phyloP scores from a whole-genome alignment of 192 early-diverging fungal genomes.

The Mortierella hygrophila region DNA sequence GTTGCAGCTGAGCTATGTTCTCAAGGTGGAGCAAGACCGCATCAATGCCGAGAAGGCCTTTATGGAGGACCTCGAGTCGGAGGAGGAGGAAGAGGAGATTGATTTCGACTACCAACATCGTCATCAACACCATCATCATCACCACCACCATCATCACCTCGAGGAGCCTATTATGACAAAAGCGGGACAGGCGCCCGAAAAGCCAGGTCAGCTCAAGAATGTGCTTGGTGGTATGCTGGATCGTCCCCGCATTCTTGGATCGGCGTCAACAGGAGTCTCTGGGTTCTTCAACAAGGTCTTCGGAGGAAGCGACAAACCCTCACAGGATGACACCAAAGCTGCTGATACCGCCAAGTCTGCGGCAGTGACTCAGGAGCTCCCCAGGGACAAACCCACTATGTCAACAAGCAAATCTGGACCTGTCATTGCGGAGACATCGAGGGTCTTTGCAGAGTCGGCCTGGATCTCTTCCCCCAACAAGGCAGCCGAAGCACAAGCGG shows the following conservation, averaged over 20 bases:
- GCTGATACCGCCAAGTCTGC: not conserved
- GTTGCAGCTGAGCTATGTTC: constrained; percentile 70
- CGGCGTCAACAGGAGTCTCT: constrained; percentile 39
- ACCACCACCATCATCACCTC: not conserved
- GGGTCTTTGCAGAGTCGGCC: constrained; percentile 31
- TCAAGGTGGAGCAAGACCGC: constrained; percentile 65
- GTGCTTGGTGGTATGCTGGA: constrained; percentile 35
- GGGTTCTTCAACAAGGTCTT: constrained; percentile 56
- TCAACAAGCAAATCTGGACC: constrained; percentile 35
- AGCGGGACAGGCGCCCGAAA: not conserved
- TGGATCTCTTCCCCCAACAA: constrained; percentile 36
- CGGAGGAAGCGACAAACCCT: constrained; percentile 18
- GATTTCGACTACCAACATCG: constrained; percentile 7
- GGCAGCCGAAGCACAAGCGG: not conserved
- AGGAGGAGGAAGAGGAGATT: constrained; percentile 9
- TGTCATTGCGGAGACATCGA: constrained; percentile 37
- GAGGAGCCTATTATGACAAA: not conserved
- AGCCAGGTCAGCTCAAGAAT: constrained; percentile 18
- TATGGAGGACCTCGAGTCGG: constrained; percentile 18
- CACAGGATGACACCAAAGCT: constrained; percentile 2
- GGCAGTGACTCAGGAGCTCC: not conserved
- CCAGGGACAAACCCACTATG: constrained; percentile 20
- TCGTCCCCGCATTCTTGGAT: constrained; percentile 36
- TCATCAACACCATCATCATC: not conserved
- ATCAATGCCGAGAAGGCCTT: constrained; percentile 66